Base-by-base conservation (phyloP, 148 eudicot species). In the Salicornia ramosissima region DNA sequence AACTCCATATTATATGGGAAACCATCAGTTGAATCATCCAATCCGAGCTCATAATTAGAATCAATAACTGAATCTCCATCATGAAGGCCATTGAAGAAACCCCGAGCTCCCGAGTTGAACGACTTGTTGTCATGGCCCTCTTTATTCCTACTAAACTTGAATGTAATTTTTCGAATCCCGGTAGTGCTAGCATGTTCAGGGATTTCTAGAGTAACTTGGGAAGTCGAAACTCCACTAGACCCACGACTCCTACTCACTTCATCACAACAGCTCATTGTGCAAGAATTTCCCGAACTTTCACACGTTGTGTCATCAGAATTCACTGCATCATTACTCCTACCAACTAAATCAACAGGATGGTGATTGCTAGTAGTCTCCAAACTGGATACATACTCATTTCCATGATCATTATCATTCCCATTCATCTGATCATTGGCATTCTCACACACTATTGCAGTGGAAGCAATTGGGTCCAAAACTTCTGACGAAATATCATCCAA, bases 81-180 rank as follows among this genome's bases (percentile, higher is more conserved):
- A 36, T 59, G 65, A 61, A 64, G 33, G 22, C 72, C 81, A 64
- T 47, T 58, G 42, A 65, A 36, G 40, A 65, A 71, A 71, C 62
- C 66, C 59, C 65, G 79, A 74, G 53, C 74, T 36, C 43, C 71
- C 14, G 60, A 57, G 16, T 65, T 70, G 26, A 79, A 59, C 31
- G 71, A 70, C 36, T 70, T 76, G 54, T 70, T 78, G 58, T 74
- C 78, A 67, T 70, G 67, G 33, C 83, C 91, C 74, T 84, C 87
- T 80, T 80, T 88, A 59, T 74, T 80, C 74, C 86, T 94, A 71
- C 90, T 87, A 73, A 94, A 94, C 81, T 91, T 94, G 53, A 94
- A 87, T 11, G 91, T 94, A 63, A 90, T 88, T 79, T 91, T 94
- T 77, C 97, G 82, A 47, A 94, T 82, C 39, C 97, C 96, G 28